phyloP scores from a whole-genome alignment of 2,329 filamentous ascomycete genomes.

The Alternaria incomplexa region DNA sequence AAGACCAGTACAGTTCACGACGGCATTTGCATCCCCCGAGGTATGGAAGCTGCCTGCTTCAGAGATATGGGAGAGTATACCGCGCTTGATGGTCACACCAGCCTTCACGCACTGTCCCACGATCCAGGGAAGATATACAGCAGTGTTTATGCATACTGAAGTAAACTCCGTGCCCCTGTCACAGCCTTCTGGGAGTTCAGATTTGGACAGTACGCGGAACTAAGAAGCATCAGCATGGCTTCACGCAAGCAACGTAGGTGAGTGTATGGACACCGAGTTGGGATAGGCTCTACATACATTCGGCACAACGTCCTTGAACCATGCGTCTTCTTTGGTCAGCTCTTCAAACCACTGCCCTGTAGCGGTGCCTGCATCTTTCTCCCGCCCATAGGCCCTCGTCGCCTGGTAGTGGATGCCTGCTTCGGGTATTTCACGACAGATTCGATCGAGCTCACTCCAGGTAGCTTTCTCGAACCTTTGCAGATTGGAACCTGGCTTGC shows the following conservation, averaged over 20 bases:
- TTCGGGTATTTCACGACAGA: conserved; percentile 69
- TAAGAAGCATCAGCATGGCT: conserved; percentile 28
- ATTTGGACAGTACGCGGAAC: conserved; percentile 66
- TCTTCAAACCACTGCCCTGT: conserved; percentile 69
- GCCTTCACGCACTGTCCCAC: conserved; percentile 77
- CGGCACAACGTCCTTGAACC: conserved; percentile 74
- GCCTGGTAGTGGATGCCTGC: conserved; percentile 80
- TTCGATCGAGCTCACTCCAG: conserved; percentile 52
- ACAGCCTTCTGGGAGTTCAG: conserved; percentile 65
- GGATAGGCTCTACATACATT: conserved; percentile 59
- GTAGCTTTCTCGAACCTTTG: conserved; percentile 52
- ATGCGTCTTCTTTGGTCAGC: conserved; percentile 70
- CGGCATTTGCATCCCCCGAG: conserved; percentile 65
- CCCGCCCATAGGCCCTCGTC: conserved; percentile 64
- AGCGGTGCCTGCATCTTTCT: conserved; percentile 65
- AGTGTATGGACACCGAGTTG: background rate
- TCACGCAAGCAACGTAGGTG: background rate
- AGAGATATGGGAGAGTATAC: conserved; percentile 66
- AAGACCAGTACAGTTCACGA: conserved; percentile 87
- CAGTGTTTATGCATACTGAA: conserved; percentile 89
- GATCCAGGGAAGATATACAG: conserved; percentile 86
- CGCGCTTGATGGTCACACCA: conserved; percentile 65
- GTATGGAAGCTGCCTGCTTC: conserved; percentile 70
- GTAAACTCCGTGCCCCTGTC: conserved; percentile 78
- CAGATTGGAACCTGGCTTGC: conserved; percentile 48